Percentiles rank a stretch among this genome's conserved stretches.
These are phyloP conservation scores for Didymella arachidicola DNA, from an alignment of 2,329 filamentous ascomycete genomes.

Conservation along the genomic window DNA sequence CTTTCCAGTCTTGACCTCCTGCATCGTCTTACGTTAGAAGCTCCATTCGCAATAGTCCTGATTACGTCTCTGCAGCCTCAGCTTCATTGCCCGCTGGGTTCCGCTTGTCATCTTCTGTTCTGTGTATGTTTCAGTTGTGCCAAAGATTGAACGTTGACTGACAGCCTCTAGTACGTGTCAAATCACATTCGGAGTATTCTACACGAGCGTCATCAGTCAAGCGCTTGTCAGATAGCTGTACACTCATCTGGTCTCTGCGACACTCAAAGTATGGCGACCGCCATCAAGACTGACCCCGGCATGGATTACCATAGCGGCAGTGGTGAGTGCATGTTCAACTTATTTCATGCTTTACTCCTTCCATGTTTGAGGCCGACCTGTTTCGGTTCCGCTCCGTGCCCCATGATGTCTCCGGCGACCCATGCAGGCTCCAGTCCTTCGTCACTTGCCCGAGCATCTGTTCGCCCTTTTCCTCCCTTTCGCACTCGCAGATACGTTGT, in stretches of 20 bases:
- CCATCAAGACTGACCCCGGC: conserved; percentile 46
- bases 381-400: conserved; percentile 44
- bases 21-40: not conserved
- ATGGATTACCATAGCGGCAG: conserved; percentile 46
- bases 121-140: conserved; percentile 38
- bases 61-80: conserved; percentile 10
- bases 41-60: not conserved
- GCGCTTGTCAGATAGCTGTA: not conserved
- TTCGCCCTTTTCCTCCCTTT: conserved; percentile 23
- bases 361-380: conserved; percentile 42
- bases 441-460: conserved; percentile 19
- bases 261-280: conserved; percentile 42
- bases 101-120: conserved; percentile 17
- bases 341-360: conserved; percentile 35
- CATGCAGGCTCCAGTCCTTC: conserved; percentile 27
- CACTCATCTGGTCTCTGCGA: conserved; percentile 37
- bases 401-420: conserved; percentile 25
- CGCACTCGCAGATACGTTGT: conserved; percentile 28
- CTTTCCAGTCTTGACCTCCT: conserved; percentile 4
- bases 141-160: conserved; percentile 33
- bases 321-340: conserved; percentile 37
- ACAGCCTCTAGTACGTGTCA: conserved; percentile 30
- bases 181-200: conserved; percentile 7
- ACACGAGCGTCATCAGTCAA: conserved; percentile 2
- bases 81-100: conserved; percentile 4